phyloP scores from a whole-genome alignment of 2,329 filamentous ascomycete genomes.

The Xylariomycetidae sp. region DNA sequence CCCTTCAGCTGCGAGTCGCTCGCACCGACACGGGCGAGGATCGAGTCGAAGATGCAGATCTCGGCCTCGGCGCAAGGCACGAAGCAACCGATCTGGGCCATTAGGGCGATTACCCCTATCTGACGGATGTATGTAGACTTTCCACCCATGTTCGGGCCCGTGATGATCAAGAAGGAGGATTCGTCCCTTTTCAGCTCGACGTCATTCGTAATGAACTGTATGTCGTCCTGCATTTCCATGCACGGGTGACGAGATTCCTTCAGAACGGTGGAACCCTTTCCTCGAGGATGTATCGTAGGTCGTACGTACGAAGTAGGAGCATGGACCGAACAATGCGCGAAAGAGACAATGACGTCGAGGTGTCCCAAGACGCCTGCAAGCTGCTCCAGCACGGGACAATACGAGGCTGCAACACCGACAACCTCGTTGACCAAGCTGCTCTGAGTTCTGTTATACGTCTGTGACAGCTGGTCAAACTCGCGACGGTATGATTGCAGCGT shows the following conservation, averaged over 20 bases:
- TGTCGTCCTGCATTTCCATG: constrained; percentile 97
- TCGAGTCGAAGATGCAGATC: constrained; percentile 92
- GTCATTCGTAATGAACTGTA: constrained; percentile 98
- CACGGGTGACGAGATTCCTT: constrained; percentile 93
- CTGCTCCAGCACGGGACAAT: constrained; percentile 86
- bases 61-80: constrained; percentile 89
- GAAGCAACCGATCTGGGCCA: constrained; percentile 96
- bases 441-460: constrained; percentile 94
- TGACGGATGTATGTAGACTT: constrained; percentile 98
- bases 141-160: constrained; percentile 97
- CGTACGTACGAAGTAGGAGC: constrained; percentile 88
- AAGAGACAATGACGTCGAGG: constrained; percentile 88
- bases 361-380: constrained; percentile 85
- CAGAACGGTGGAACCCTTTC: constrained; percentile 82
- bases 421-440: constrained; percentile 87
- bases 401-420: constrained; percentile 86
- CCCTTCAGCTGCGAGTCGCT: constrained; percentile 96
- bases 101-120: constrained; percentile 91
- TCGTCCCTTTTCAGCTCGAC: constrained; percentile 70
- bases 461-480: constrained; percentile 88
- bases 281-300: constrained; percentile 83
- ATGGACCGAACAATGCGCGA: constrained; percentile 89
- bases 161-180: constrained; percentile 93
- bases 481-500: constrained; percentile 73
- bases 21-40: constrained; percentile 90